A percentile compares a stretch with the other conserved stretches of the same genome.
These are phyloP conservation scores for Cladosporium sp. DNA, from an alignment of 2,329 filamentous ascomycete species.

Conservation along the genomic window DNA sequence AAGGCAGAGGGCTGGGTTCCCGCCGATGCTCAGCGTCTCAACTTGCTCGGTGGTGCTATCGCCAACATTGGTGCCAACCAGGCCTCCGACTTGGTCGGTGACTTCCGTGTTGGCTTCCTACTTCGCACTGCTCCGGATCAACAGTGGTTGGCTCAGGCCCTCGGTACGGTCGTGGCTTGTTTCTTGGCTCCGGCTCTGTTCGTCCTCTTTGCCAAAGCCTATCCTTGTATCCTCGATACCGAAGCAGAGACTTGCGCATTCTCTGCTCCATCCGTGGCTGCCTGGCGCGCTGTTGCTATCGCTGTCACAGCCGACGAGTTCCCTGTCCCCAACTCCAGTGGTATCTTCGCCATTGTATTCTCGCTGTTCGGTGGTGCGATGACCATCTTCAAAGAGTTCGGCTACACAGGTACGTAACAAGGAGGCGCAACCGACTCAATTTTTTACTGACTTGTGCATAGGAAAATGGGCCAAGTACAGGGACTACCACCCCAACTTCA, in stretches of 20 bases:
- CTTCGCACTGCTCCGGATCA: conserved; percentile 64
- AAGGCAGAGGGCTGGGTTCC: conserved; percentile 53
- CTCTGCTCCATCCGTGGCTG: conserved; percentile 61
- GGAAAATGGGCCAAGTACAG: conserved; percentile 55
- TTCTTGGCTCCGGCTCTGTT: conserved; percentile 68
- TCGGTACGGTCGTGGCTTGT: conserved; percentile 64
- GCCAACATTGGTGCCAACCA: conserved; percentile 43
- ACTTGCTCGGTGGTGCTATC: conserved; percentile 61
- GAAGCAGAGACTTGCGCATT: conserved; percentile 57
- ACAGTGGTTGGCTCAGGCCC: conserved; percentile 66
- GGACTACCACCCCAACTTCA: conserved; percentile 62
- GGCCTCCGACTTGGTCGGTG: conserved; percentile 55
- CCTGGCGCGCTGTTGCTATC: conserved; percentile 65
- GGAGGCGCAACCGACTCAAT: too few species aligned
- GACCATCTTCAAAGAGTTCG: conserved; percentile 57
- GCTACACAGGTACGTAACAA: conserved; percentile 42
- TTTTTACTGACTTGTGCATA: too few species aligned
- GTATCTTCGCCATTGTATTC: conserved; percentile 60
- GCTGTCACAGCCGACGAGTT: conserved; percentile 60
- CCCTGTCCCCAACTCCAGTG: conserved; percentile 56
- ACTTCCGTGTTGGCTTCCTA: conserved; percentile 69
- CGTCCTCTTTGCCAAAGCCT: conserved; percentile 66
- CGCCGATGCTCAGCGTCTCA: conserved; percentile 60
- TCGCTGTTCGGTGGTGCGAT: conserved; percentile 53
- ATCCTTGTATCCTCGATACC: conserved; percentile 63